Evolutionary conservation across 1,284 basidiomycete species (phyloP).

Genomic region (Puccinia polysora): DNA sequence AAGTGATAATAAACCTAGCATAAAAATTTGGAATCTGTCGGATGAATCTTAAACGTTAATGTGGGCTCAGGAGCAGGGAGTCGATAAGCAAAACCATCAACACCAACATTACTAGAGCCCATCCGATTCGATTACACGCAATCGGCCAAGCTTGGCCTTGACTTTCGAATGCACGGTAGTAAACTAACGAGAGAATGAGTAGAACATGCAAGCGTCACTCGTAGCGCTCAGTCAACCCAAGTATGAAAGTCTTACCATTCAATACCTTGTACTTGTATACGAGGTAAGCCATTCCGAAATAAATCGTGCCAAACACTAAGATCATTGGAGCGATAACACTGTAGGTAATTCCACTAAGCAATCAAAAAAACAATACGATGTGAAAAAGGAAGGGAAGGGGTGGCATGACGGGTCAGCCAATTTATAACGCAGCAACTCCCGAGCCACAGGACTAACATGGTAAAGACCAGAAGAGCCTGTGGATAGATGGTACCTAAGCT

Average conservation of each 20-base stretch:
- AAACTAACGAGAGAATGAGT: conserved; percentile 9
- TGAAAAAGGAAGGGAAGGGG: not conserved
- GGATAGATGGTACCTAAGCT: conserved; percentile 52
- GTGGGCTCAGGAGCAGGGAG: not conserved
- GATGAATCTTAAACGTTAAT: not conserved
- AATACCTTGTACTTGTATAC: conserved; percentile 54
- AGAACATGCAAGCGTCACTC: not conserved
- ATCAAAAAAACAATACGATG: not conserved
- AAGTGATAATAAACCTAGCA: conserved; percentile 41
- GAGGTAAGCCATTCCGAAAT: conserved; percentile 52
- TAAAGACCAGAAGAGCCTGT: conserved; percentile 53
- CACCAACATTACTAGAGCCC: conserved; percentile 38
- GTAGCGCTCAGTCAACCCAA: not conserved
- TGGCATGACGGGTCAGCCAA: not conserved
- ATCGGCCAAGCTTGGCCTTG: conserved; percentile 37
- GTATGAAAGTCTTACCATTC: conserved; percentile 47
- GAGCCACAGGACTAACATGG: conserved; percentile 45
- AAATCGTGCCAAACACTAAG: conserved; percentile 50
- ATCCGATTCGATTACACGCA: conserved; percentile 38
- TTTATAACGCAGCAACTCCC: too few relatives aligned
- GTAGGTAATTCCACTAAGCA: conserved; percentile 49
- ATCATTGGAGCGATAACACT: conserved; percentile 52
- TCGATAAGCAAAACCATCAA: not conserved
- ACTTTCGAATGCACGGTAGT: conserved; percentile 39
- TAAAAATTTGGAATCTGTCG: conserved; percentile 41